phyloP scores from a whole-genome alignment of 116 monocot genomes.

The Cymodocea nodosa region DNA sequence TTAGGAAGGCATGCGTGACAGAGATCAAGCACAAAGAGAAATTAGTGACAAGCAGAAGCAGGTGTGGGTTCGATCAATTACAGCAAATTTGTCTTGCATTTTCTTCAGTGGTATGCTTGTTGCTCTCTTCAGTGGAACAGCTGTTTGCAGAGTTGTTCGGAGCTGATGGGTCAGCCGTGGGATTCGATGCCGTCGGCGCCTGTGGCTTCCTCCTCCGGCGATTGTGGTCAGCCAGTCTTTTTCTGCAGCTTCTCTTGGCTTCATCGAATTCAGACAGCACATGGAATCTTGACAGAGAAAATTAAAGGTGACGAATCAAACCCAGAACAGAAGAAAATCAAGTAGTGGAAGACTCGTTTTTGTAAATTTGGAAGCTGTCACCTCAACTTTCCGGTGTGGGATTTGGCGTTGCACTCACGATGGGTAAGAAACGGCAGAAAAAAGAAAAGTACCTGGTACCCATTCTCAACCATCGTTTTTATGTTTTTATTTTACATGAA shows the following conservation, averaged over 20 bases:
- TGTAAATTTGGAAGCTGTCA: background rate
- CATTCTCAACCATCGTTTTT: no score
- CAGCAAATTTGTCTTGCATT: slow-evolving; percentile 5
- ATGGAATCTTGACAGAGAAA: slow-evolving; percentile 32
- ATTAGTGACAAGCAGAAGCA: background rate
- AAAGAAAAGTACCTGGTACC: no score
- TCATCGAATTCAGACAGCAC: slow-evolving; percentile 53
- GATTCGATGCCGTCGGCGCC: background rate
- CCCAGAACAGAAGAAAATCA: background rate
- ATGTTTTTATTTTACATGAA: no score
- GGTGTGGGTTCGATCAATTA: background rate
- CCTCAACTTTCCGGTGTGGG: no score
- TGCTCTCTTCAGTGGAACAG: slow-evolving; percentile 6
- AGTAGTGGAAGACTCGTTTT: background rate
- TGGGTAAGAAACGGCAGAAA: no score
- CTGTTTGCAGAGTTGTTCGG: slow-evolving; percentile 5
- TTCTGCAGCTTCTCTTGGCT: slow-evolving; percentile 54
- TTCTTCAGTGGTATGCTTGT: background rate
- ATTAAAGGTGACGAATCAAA: background rate
- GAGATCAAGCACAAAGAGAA: background rate
- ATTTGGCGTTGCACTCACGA: no score
- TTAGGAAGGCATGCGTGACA: background rate
- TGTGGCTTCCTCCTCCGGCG: slow-evolving; percentile 51
- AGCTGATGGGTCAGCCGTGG: slow-evolving; percentile 2
- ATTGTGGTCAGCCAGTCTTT: slow-evolving; percentile 50